Conservation (phyloP, 2,329 filamentous ascomycete species). For the Apiospora rasikravindrae region DNA sequence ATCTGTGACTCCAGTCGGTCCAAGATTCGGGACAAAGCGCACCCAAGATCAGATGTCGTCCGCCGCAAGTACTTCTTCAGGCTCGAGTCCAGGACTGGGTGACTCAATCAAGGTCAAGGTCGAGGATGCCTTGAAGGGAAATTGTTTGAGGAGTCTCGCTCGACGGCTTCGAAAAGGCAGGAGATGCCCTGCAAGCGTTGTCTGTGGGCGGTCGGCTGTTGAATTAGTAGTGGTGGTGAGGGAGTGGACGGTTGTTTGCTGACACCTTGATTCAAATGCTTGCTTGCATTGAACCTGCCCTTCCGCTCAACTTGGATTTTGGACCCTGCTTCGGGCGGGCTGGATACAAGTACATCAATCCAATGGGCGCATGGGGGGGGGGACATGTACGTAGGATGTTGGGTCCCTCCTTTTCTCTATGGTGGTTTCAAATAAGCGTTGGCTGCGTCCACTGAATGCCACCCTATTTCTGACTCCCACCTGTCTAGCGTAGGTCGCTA, state of each 20-base stretch:
- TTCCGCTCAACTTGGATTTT: neutral
- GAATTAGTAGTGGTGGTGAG: conserved; percentile 9
- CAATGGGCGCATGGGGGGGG: neutral
- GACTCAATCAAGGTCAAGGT: neutral
- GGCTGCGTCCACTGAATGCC: conserved; percentile 27
- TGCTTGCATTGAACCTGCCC: conserved; percentile 6
- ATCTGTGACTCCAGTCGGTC: conserved; percentile 17
- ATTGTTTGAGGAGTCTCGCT: neutral
- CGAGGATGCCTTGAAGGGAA: neutral
- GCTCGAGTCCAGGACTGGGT: neutral
- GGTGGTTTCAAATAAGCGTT: conserved; percentile 33
- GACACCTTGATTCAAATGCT: neutral
- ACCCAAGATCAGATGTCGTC: conserved; percentile 15
- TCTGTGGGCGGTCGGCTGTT: conserved; percentile 8
- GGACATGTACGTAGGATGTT: conserved; percentile 11
- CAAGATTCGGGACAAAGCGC: conserved; percentile 20
- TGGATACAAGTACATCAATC: neutral
- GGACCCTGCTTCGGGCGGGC: conserved; percentile 10
- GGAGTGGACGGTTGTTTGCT: conserved; percentile 9
- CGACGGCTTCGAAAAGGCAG: conserved; percentile 1
- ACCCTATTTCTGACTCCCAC: conserved; percentile 16
- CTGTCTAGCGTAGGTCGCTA: conserved; percentile 11
- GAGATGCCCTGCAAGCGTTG: conserved; percentile 9
- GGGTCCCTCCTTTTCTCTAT: conserved; percentile 20
- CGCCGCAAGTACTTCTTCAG: neutral